Base-by-base conservation (phyloP, 495 filamentous ascomycete species). In the Neurospora cerealis region DNA sequence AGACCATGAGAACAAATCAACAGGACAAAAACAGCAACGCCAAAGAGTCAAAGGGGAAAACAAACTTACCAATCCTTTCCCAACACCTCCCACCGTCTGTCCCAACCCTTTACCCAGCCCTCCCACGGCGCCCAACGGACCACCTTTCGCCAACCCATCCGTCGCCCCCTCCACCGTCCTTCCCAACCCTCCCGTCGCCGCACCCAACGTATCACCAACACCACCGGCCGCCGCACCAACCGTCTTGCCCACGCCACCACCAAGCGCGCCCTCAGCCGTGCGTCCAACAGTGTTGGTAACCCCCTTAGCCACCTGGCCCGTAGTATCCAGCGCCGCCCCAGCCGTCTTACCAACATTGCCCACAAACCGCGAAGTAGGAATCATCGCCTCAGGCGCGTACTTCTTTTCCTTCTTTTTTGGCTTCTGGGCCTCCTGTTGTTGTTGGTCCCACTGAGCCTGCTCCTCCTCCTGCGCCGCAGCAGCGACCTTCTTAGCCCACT, bases 11-110 rank as follows among this genome's bases (percentile, higher is more conserved):
- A 3, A 15, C 41, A 41, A 69, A n/a, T n/a, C n/a, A 73, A 36
- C 24, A 73, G 13, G n/a, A 39, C 72, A 38, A 48, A 46, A 48
- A 54, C 41, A 34, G 32, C 72, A 38, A 70, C 21, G 4, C 54
- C 11, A 24, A 44, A 39, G 4, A 17, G n/a, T 24, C 37, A 71
- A 73, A 70, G 28, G 15, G 24, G 7, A 34, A 60, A 34, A 6
- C 15, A 60, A 60, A 62, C 71, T 46, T 72, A 72, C 71, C 71
- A 72, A 36, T 39, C 78, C 78, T 71, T 70, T 75, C 0, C 78
- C 78, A 11, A 78, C 74, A 4, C 75, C 78, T 7, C 77, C 75
- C 5, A 79, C 78, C 1, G 78, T 79, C 69, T 77, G 11, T 5
- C 78, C 78, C 28, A 76, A 9, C 5, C 78, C 78, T n/a, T 75